Conservation (phyloP, 345 rosid genomes). For the Heritiera fomes region DNA sequence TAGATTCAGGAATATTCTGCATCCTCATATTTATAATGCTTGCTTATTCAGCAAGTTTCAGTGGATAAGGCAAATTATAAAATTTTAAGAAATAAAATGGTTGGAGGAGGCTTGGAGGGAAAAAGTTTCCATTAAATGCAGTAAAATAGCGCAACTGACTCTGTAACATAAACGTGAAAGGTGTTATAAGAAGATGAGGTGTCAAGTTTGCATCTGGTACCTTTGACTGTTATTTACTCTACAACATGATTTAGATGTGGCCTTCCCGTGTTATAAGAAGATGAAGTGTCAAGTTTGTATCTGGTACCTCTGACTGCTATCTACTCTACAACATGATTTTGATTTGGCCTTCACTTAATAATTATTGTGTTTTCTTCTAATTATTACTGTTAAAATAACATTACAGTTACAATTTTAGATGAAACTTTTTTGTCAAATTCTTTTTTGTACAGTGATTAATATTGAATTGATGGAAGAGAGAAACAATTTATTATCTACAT, state of each 20-base stretch:
- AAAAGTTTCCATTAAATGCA: not conserved
- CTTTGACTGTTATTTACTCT: not conserved
- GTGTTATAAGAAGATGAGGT: constrained; percentile 1
- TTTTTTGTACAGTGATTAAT: not conserved
- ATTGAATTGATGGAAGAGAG: not conserved
- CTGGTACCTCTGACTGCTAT: not conserved
- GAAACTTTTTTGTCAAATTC: not conserved
- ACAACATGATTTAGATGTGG: not conserved
- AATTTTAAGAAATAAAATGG: not conserved
- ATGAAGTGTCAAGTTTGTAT: not conserved
- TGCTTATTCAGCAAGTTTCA: not conserved
- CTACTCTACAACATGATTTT: not conserved
- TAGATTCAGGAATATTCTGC: not conserved
- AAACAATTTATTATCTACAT: not conserved
- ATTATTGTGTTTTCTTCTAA: too few relatives aligned
- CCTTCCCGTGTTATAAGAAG: not conserved
- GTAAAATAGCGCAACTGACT: not conserved
- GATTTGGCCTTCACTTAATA: not conserved
- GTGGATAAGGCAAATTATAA: not conserved
- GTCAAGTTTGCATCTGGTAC: not conserved
- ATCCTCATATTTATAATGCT: not conserved
- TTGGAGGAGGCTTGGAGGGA: not conserved
- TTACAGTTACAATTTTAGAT: not conserved
- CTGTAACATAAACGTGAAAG: not conserved
- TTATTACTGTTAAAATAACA: not conserved